Conservation (phyloP, 2,329 filamentous ascomycete species). For the Diatrype stigma region DNA sequence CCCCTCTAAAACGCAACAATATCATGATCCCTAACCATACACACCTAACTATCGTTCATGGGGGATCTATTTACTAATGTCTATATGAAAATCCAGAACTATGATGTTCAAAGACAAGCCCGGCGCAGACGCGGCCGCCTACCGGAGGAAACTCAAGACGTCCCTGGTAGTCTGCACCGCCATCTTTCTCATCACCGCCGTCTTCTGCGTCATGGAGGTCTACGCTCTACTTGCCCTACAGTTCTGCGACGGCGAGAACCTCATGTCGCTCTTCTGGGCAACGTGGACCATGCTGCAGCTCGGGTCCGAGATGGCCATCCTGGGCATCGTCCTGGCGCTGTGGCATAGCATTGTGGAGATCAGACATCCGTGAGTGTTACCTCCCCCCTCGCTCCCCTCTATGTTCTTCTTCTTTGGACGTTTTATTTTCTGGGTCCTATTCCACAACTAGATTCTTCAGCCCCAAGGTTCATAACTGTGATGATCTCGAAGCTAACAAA, state of each 20-base stretch:
- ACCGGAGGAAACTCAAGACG: conserved; percentile 31
- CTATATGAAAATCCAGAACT: conserved; percentile 16
- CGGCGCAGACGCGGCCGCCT: conserved; percentile 27
- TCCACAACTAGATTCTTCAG: neutral
- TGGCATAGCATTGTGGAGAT: conserved; percentile 45
- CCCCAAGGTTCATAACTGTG: too few relatives aligned
- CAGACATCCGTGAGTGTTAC: conserved; percentile 45
- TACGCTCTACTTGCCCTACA: conserved; percentile 50
- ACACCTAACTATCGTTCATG: too few relatives aligned
- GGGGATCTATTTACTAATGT: too few relatives aligned
- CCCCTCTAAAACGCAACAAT: too few relatives aligned
- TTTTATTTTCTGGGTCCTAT: too few relatives aligned
- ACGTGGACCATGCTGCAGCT: conserved; percentile 59
- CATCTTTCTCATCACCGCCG: conserved; percentile 41
- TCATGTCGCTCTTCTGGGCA: conserved; percentile 58
- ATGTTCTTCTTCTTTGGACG: conserved; percentile 5
- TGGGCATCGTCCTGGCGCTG: conserved; percentile 50
- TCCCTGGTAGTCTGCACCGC: conserved; percentile 40
- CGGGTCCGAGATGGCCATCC: conserved; percentile 54
- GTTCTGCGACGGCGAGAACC: conserved; percentile 57
- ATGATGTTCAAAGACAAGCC: conserved; percentile 34
- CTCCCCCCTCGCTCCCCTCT: neutral
- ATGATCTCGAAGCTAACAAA: conserved; percentile 29
- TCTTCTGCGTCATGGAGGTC: conserved; percentile 49
- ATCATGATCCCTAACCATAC: neutral